A percentile compares a stretch with the other conserved stretches of the same genome.
These are phyloP conservation scores for Rosa chinensis DNA, from an alignment of 306 rosid species.

Conservation along the genomic window DNA sequence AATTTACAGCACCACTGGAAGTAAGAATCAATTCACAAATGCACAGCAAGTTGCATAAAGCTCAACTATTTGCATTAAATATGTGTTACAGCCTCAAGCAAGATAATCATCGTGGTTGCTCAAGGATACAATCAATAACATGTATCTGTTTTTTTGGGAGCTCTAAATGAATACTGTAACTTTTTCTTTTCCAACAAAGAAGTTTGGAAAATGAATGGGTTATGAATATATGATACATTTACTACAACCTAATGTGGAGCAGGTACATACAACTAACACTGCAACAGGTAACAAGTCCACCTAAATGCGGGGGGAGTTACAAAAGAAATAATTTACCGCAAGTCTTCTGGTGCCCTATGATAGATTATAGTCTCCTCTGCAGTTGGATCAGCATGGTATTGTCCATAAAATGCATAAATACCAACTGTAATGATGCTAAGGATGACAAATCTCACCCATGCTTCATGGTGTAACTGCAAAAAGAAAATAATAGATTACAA, in stretches of 20 bases:
- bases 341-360: constrained; percentile 41
- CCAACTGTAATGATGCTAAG: constrained; percentile 55
- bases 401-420: constrained; percentile 85
- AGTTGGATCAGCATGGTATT: constrained; percentile 77
- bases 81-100: not conserved
- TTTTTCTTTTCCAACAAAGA: constrained; percentile 4
- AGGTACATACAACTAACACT: constrained; percentile 22
- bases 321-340: constrained; percentile 27
- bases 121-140: constrained; percentile 6
- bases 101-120: not conserved
- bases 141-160: not conserved
- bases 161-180: not conserved
- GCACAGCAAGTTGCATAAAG: not conserved
- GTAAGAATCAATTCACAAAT: not conserved
- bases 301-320: not conserved
- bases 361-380: constrained; percentile 53
- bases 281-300: not conserved
- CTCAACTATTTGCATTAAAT: not conserved
- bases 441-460: constrained; percentile 87
- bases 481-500: constrained; percentile 21
- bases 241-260: constrained; percentile 1
- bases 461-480: constrained; percentile 83
- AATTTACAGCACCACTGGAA: not conserved
- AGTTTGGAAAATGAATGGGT: constrained; percentile 5
- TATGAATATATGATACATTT: constrained; percentile 13